A percentile compares a stretch with the other conserved stretches of the same genome.
Conservation (phyloP, 2,329 filamentous ascomycete species). For the Ascochyta lentis region DNA sequence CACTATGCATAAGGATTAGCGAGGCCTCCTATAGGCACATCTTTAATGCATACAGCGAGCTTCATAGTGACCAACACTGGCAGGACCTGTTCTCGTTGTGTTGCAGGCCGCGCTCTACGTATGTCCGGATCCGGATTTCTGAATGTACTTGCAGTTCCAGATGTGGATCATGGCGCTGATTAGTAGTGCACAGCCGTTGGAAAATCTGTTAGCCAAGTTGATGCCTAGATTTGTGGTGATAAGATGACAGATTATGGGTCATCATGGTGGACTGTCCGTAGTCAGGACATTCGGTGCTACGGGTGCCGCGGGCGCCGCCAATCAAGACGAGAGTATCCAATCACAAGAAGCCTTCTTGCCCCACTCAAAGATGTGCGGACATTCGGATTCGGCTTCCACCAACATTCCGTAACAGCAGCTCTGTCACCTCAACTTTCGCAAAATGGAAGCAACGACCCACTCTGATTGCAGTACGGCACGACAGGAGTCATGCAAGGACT, state of each 20-base stretch:
- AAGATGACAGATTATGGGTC: not conserved
- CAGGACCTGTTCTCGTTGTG: not conserved
- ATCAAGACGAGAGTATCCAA: not conserved
- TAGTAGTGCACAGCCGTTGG: not conserved
- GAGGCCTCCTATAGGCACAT: too few species aligned
- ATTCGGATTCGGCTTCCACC: conserved; percentile 7
- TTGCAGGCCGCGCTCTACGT: not conserved
- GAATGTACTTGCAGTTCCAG: not conserved
- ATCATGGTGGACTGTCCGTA: not conserved
- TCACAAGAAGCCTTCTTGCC: not conserved
- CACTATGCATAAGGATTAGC: conserved; percentile 13
- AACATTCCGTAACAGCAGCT: not conserved
- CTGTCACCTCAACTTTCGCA: not conserved
- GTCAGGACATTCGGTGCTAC: not conserved
- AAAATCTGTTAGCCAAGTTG: conserved; percentile 1
- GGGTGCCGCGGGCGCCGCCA: not conserved
- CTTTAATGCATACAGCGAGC: conserved; percentile 16
- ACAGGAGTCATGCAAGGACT: not conserved
- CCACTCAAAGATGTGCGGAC: not conserved
- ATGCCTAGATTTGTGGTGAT: not conserved
- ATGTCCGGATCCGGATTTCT: conserved; percentile 1
- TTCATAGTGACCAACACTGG: conserved; percentile 12
- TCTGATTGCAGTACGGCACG: not conserved
- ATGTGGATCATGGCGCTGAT: not conserved
- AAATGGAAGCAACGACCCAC: not conserved